Base-by-base conservation (phyloP, 2,329 filamentous ascomycete genomes). In the Paraconiothyrium sp. region DNA sequence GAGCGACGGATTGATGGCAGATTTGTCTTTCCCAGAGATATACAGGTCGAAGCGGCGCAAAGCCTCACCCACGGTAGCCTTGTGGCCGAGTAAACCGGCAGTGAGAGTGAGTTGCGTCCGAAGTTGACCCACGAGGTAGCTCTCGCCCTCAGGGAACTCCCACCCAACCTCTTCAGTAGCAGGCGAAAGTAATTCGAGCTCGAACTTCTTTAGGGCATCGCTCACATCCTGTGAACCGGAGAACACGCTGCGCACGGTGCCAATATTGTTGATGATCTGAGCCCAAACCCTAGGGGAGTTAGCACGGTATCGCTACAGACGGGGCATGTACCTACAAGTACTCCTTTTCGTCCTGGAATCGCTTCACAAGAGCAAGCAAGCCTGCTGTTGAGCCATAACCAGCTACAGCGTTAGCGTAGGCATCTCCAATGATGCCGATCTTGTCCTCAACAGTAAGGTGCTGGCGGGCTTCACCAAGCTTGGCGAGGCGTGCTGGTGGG, bases 351-450 rank as follows among this genome's bases (percentile, higher is more conserved):
- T 86, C 83, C 63, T 88, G 85, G 79, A 98, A 94, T n/a, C 91
- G 91, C 77, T 97, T 88, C 11, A 97, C 81, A 71, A 99, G 91
- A 13, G 91, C 89, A 34, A 99, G 83, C 13, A 99, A 84, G 9
- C 92, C 91, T 27, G 93, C 84, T 0, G 94, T 97, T 4, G 88
- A 92, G 54, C 91, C 90, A 74, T 95, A 88, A 24, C 95, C 95
- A 60, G 95, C 92, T 63, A 96, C 89, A 41, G 95, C 93, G 67
- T 98, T 86, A 54, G 95, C 93, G 50, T 92, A 91, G 22, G 94
- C 93, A 72, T 97, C 96, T 63, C 92, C 93, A 61, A 97, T 88
- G 56, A 97, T 88, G 44, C 93, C 92, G 71, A 98, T 97, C 83
- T 95, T 97, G 81, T 99, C 95, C 76, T 94, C 89, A 6, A 91